phyloP scores from a whole-genome alignment of 306 rosid species.

The Arachis hypogaea region DNA sequence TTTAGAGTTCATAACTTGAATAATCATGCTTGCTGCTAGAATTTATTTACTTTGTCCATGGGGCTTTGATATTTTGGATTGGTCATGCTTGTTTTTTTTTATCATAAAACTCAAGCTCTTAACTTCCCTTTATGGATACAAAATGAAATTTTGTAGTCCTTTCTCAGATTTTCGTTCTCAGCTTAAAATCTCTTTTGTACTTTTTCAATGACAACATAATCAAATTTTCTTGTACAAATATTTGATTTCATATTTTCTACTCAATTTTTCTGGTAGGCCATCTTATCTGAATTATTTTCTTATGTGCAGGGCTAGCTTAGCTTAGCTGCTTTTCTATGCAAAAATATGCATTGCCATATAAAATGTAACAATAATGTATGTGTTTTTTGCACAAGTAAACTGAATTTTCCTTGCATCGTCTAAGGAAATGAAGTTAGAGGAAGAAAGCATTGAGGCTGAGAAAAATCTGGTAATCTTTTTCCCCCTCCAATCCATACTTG shows the following conservation, averaged over 20 bases:
- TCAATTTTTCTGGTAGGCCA: background rate
- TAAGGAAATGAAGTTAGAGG: constrained; percentile 58
- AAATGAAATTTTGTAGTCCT: constrained; percentile 1
- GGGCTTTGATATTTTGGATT: constrained; percentile 18
- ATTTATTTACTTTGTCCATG: background rate
- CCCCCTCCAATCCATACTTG: background rate
- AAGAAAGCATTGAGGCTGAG: constrained; percentile 81
- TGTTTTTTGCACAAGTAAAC: background rate
- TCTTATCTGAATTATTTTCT: constrained; percentile 20
- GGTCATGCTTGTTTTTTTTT: background rate
- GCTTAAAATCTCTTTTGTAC: constrained; percentile 1
- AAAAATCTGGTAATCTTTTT: constrained; percentile 68
- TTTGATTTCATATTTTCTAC: background rate
- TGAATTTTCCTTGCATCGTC: constrained; percentile 22
- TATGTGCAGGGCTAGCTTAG: too few species aligned
- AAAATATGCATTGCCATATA: background rate
- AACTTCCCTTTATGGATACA: background rate
- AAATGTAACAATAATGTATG: constrained; percentile 1
- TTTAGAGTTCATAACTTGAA: constrained; percentile 28
- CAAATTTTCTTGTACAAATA: background rate
- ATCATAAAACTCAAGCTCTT: background rate
- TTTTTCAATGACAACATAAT: background rate
- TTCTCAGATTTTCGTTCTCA: background rate
- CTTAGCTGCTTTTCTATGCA: too few species aligned
- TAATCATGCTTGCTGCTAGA: constrained; percentile 1